These are phyloP conservation scores for Solanum neorickii DNA, from an alignment of 257 asterid species.

Conservation along the genomic window DNA sequence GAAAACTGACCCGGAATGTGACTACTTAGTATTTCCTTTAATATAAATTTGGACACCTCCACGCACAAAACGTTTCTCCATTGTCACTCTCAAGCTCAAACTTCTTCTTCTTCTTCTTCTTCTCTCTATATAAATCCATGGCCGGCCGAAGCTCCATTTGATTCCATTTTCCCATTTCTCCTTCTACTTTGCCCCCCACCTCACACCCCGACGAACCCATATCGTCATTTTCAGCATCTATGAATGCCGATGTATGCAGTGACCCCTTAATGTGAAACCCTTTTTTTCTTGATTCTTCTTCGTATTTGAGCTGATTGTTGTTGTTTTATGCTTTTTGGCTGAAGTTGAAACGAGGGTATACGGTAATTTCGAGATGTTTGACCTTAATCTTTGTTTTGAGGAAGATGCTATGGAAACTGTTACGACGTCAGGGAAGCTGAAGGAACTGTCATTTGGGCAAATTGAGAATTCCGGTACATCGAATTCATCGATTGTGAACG, in stretches of 20 bases:
- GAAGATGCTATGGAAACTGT: slow-evolving; percentile 24
- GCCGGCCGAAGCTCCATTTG: neutral
- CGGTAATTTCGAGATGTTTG: slow-evolving; percentile 32
- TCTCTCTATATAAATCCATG: neutral
- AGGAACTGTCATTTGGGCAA: slow-evolving; percentile 9
- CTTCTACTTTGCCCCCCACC: neutral
- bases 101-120: neutral
- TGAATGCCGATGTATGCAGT: neutral
- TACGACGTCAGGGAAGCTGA: slow-evolving; percentile 24
- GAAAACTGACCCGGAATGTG: neutral
- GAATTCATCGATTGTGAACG: slow-evolving; percentile 56
- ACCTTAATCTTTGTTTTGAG: slow-evolving; percentile 43
- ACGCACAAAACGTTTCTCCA: neutral
- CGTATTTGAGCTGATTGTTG: neutral
- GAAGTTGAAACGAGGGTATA: neutral
- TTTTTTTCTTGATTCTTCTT: slow-evolving; percentile 18
- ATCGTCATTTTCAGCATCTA: neutral
- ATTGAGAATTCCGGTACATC: slow-evolving; percentile 80
- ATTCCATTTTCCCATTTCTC: neutral
- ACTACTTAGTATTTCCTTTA: neutral
- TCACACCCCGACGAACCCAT: too few species aligned
- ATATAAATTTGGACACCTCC: neutral
- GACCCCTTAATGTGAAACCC: slow-evolving; percentile 36
- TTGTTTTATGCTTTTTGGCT: neutral
- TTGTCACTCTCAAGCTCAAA: neutral